Conservation (phyloP, 2,329 filamentous ascomycete genomes). For the Nothophaeocryptopus gaeumannii region DNA sequence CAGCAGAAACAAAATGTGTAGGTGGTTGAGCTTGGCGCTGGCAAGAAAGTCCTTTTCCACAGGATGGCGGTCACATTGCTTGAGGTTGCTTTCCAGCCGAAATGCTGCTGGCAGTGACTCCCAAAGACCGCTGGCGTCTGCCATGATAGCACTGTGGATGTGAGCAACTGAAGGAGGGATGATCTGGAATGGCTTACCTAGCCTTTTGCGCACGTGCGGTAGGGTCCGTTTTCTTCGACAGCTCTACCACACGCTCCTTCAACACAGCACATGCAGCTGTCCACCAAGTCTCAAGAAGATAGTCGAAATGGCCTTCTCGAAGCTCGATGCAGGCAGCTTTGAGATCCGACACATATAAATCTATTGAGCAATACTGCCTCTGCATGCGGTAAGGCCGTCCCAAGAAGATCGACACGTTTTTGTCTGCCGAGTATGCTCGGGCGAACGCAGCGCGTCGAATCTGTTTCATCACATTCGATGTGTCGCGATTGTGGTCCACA, state of each 20-base stretch:
- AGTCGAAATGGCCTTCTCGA: conserved; percentile 20
- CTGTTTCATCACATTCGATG: conserved; percentile 42
- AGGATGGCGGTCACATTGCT: conserved; percentile 11
- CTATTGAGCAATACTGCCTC: conserved; percentile 42
- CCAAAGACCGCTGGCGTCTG: conserved; percentile 25
- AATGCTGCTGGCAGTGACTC: conserved; percentile 29
- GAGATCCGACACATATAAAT: conserved; percentile 4
- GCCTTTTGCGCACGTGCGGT: conserved; percentile 1
- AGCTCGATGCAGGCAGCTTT: too few species aligned
- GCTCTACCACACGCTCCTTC: conserved; percentile 37
- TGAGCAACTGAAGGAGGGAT: not conserved
- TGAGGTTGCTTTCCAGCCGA: conserved; percentile 11
- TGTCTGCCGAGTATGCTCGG: conserved; percentile 47
- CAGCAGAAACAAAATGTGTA: conserved; percentile 36
- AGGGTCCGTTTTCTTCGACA: conserved; percentile 25
- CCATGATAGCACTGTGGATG: not conserved
- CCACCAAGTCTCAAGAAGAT: conserved; percentile 31
- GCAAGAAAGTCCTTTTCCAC: conserved; percentile 35
- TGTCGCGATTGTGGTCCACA: conserved; percentile 29
- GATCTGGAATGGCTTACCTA: conserved; percentile 4
- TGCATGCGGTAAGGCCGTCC: conserved; percentile 49
- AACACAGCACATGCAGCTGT: conserved; percentile 33
- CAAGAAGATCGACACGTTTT: conserved; percentile 50
- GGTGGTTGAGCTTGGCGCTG: conserved; percentile 34
- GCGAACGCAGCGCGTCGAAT: conserved; percentile 44